Base-by-base conservation (phyloP, 495 filamentous ascomycete species). In the Mytilinidion resinicola region DNA sequence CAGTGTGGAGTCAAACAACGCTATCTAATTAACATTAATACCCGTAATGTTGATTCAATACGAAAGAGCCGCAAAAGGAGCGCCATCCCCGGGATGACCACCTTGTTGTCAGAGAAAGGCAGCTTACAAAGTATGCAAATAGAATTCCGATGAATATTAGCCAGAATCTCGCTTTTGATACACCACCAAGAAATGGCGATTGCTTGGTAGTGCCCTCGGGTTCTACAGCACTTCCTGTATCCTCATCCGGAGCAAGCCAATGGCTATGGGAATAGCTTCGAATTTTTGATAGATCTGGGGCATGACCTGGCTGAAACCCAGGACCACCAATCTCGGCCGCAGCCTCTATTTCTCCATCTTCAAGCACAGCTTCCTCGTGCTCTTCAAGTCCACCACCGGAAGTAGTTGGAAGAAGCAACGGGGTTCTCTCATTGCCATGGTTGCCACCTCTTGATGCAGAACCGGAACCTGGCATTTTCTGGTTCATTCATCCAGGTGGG, bases 1-100 rank as follows among this genome's bases (percentile, higher is more conserved):
- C 63, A 91, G 78, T 7, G 87, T 90, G 30, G 78, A 77, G 72
- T 92, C 88, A 67, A 91, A 91, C 61, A 77, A 80, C 1, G 78
- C 79, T 53, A 83, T 77, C 64, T 67, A 30, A 30, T 4, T 4
- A 15, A 15, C 17, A 9, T 55, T 41, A 20, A 53, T 38, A 5
- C 25, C 25, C 3, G 25, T 30, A 30, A 30, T 30, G 25, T 30
- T 30, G 25, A 30, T 6, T 30, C 25, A 30, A 30, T 30, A 30
- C 25, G 3, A 30, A 30, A 30, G n/a, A n/a, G n/a, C n/a, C n/a
- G n/a, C n/a, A n/a, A n/a, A n/a, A n/a, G n/a, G n/a, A n/a, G n/a
- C n/a, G n/a, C n/a, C n/a, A n/a, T n/a, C n/a, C n/a, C n/a, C n/a
- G n/a, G n/a, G n/a, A 30, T 30, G 25, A 30, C 25, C 2, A 30